Conservation (phyloP, 1,284 basidiomycete genomes). For the Meripilus lineatus region DNA sequence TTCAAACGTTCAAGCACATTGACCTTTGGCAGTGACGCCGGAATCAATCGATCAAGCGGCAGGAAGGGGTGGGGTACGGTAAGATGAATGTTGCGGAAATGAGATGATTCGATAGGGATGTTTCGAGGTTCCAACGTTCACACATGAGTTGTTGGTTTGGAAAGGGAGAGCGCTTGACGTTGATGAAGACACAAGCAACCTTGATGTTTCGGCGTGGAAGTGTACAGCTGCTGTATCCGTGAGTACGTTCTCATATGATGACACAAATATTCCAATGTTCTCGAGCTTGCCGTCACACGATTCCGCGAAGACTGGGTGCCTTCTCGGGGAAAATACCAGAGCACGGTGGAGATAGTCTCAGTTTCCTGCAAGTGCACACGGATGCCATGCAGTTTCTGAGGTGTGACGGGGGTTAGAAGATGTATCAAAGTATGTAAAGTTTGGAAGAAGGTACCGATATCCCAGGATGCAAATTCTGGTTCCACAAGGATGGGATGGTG, state of each 20-base stretch:
- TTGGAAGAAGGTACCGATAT: conserved; percentile 4
- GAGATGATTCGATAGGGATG: no score
- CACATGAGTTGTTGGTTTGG: neutral
- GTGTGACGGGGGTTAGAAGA: conserved; percentile 4
- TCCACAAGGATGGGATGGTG: no score
- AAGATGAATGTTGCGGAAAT: no score
- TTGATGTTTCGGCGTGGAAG: neutral
- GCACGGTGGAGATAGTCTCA: conserved; percentile 5
- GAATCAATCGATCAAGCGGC: no score
- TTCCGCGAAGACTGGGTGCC: conserved; percentile 2
- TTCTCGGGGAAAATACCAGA: neutral
- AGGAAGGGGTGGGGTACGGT: no score
- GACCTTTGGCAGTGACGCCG: no score
- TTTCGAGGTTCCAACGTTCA: neutral
- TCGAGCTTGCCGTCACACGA: conserved; percentile 9
- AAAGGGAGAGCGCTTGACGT: neutral
- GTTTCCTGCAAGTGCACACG: neutral
- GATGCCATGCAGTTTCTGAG: conserved; percentile 3
- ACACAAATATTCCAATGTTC: conserved; percentile 2
- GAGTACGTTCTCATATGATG: conserved; percentile 5
- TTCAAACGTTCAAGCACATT: no score
- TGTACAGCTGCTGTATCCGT: neutral
- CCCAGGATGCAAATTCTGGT: no score
- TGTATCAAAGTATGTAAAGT: conserved; percentile 3
- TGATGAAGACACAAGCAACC: neutral